Base-by-base conservation (phyloP, 495 filamentous ascomycete species). In the Trichoderma gamsii region DNA sequence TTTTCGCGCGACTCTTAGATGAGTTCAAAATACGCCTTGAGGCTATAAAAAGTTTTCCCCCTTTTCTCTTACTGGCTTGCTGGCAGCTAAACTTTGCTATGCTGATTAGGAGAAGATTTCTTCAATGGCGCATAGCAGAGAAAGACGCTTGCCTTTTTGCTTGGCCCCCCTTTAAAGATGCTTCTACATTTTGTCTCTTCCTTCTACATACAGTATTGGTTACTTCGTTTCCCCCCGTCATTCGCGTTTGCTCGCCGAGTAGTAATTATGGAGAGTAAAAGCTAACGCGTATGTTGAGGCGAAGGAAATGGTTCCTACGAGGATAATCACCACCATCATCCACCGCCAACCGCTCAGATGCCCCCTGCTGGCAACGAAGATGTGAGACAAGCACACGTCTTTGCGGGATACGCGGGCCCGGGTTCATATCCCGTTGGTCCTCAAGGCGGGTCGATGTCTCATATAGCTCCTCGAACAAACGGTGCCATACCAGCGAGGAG, bases 371-470 rank as follows among this genome's bases (percentile, higher is more conserved):
- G 75, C 73, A 75, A 73, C 70, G 81, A 82, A 56, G 88, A 93
- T 68, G 81, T 92, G 46, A 89, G 92, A 64, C 86, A 88, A 44
- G 80, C 88, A 38, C 92, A 97, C 66, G 86, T 91, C 69, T 97
- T 97, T 78, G 84, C 87, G 56, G 87, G 86, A 43, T 90, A 92
- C 70, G 84, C 88, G 61, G 76, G 84, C 64, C 87, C 87, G 74
- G 88, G 89, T 63, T 80, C 86, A 67, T 74, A 73, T 66, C 83
- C 71, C 72, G 81, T 69, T 78, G 61, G 71, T 27, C 15, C 66
- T 72, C 79, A 44, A 9, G 83, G 84, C 29, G 84, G 90, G 13
- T 85, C 90, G 21, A 89, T 97, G 79, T 83, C 90, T 2, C 85
- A 88, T 7, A 85, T 93, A 63, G 89, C 59, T 32, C 69, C 59